Evolutionary conservation across 352 stramenopile genomes (phyloP), one percentile per base, ranked within the genome.

Genomic region (Bremia lactucae): DNA sequence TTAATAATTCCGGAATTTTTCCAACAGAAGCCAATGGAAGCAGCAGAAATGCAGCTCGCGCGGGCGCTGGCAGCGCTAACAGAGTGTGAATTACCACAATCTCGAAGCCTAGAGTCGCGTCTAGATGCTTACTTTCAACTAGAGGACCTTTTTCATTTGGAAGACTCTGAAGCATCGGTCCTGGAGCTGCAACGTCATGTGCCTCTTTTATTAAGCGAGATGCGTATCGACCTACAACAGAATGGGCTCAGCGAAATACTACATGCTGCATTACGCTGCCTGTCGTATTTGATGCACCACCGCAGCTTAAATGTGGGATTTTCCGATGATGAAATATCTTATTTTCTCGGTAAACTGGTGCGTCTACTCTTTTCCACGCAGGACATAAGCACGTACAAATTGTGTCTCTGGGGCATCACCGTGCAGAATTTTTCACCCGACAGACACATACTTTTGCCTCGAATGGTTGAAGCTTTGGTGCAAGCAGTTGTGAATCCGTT

Each of bases 271-370:
- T 49, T 72, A 35, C 65, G 62, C 31, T 76, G 72, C 49, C 59
- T 87, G 8, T 87, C 74, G 40, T 87, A 83, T 38, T 64, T 83
- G 25, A 68, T 87, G 60, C 55, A 77, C 45, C 72, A 83, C 37
- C 20, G 36, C 18, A 63, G 41, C n/a, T 23, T 87, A 21, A 61
- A 55, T 8, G 29, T 52, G 0, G 38, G 20, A 18, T 76, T 87
- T 28, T 42, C 59, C 5, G 59, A 72, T 20, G 43, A 59, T 8
- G 52, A 72, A 29, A 20, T 78, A 36, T 52, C 59, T 14, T 48
- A 46, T 16, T 68, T 83, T 44, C 53, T 83, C 18, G 62, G 49
- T 5, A 62, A 82, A 42, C 44, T 84, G 15, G 55, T 74, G 41
- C 64, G 49, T 9, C 50, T 65, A 5, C 49, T 84, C 33, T 79